These are phyloP conservation scores for Ogataea hybrid DNA, from an alignment of 1,139 yeast species.

Conservation along the genomic window DNA sequence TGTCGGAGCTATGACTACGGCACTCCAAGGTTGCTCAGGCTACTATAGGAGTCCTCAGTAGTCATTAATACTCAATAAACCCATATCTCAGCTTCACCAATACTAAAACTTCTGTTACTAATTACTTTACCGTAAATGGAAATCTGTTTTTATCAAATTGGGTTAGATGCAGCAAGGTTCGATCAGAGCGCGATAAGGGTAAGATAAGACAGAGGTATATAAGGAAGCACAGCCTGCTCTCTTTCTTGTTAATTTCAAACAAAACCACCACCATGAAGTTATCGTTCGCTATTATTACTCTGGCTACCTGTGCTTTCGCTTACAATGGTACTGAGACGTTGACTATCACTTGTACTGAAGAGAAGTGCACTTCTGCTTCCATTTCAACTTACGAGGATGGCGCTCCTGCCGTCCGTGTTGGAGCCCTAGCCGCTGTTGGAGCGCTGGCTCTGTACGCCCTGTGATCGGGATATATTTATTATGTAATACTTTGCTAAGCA, in stretches of 20 bases:
- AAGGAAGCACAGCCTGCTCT: neutral
- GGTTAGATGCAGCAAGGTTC: neutral
- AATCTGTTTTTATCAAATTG: neutral
- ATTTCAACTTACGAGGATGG: conserved; percentile 22
- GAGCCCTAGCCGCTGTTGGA: conserved; percentile 23
- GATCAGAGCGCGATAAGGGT: no score
- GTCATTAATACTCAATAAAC: no score
- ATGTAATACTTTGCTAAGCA: neutral
- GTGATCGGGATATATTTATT: neutral
- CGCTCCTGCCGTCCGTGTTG: conserved; percentile 23
- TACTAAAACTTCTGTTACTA: no score
- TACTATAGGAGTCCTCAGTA: no score
- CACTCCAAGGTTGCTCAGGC: no score
- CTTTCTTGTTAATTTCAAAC: neutral
- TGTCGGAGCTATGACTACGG: no score
- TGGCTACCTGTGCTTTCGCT: conserved; percentile 22
- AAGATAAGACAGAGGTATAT: conserved; percentile 6
- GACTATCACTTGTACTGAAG: conserved; percentile 18
- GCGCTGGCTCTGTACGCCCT: conserved; percentile 24
- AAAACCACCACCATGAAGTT: conserved; percentile 4
- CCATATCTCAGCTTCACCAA: no score
- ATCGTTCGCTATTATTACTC: conserved; percentile 13
- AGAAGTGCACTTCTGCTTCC: conserved; percentile 18
- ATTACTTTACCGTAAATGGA: neutral
- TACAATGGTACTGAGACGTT: conserved; percentile 18